phyloP scores from a whole-genome alignment of 1,284 basidiomycete genomes.

The Fistulinella staudtii region DNA sequence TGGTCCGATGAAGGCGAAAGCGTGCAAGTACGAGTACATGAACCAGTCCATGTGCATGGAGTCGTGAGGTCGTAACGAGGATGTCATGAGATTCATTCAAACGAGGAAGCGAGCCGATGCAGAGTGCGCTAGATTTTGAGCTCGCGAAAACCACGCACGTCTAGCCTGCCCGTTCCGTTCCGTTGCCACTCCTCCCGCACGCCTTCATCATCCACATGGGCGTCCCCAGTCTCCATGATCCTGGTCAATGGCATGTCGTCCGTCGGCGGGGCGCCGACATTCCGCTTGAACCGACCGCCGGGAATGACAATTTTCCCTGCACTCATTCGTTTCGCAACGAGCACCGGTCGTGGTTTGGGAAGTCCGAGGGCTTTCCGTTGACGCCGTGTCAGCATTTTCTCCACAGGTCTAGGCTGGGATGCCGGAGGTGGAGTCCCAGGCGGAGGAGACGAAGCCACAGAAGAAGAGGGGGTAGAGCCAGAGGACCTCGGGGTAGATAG shows the following conservation, averaged over 20 bases:
- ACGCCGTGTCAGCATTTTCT: conserved; percentile 51
- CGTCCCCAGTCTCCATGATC: conserved; percentile 20
- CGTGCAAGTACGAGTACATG: conserved; percentile 1
- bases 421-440: conserved; percentile 35
- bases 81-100: conserved; percentile 3
- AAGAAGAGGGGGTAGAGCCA: conserved; percentile 38
- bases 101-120: conserved; percentile 1
- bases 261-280: conserved; percentile 1
- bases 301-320: conserved; percentile 57
- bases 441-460: conserved; percentile 38
- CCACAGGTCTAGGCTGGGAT: conserved; percentile 12
- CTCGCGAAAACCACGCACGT: conserved; percentile 77
- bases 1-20: no score
- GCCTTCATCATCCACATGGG: conserved; percentile 30
- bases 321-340: conserved; percentile 31
- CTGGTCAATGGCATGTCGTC: conserved; percentile 31
- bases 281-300: conserved; percentile 45
- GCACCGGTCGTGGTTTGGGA: conserved; percentile 45
- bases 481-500: conserved; percentile 42
- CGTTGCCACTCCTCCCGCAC: conserved; percentile 58
- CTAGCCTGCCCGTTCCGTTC: conserved; percentile 71
- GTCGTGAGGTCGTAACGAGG: conserved; percentile 14
- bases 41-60: conserved; percentile 6
- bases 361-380: conserved; percentile 65
- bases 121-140: conserved; percentile 57